phyloP scores from a whole-genome alignment of 495 filamentous ascomycete species.

The Xylaria telfairii region DNA sequence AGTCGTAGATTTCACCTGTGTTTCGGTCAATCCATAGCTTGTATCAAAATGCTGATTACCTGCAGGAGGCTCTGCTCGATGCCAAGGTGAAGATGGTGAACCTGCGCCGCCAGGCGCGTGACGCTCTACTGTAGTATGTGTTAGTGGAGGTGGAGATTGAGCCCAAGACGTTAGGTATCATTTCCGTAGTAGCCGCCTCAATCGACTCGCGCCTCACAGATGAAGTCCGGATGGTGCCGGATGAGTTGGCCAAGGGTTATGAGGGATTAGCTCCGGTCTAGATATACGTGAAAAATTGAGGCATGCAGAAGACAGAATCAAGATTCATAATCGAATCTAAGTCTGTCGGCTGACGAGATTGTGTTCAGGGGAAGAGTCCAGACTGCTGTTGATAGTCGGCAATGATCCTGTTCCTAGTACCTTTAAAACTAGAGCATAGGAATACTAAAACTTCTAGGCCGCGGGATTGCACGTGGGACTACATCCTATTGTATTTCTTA shows the following conservation, averaged over 20 bases:
- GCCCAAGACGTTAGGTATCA: neutral
- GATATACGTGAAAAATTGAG: neutral
- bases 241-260: neutral
- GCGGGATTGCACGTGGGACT: neutral
- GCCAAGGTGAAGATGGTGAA: neutral
- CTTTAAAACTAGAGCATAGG: neutral
- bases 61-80: neutral
- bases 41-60: neutral
- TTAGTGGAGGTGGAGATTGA: neutral
- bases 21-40: neutral
- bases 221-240: neutral
- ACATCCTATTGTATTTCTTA: neutral
- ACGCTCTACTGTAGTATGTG: neutral
- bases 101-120: neutral
- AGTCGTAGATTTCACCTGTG: neutral
- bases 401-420: neutral
- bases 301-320: neutral
- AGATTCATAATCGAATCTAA: neutral
- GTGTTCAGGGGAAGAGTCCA: neutral
- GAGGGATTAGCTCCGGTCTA: neutral
- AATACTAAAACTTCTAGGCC: neutral
- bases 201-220: neutral
- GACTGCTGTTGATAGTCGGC: neutral
- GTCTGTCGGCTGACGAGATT: neutral
- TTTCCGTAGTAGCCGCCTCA: neutral